Base-by-base conservation (phyloP, 345 rosid species). In the Reutealis trisperma region DNA sequence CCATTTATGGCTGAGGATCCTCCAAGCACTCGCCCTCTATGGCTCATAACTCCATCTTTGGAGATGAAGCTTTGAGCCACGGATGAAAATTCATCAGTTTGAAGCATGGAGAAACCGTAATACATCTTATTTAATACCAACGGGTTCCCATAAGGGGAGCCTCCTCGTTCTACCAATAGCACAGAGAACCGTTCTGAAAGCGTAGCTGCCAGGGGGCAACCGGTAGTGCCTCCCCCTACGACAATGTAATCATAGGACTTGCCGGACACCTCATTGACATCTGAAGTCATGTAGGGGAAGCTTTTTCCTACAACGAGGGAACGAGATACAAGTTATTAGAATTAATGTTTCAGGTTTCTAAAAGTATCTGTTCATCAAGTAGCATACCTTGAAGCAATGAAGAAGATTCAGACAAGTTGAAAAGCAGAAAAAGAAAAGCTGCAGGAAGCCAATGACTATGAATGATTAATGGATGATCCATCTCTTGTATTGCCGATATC, bases 1-100 rank as follows among this genome's bases (percentile, higher is more conserved):
- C 94, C 97, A 69, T 89, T 89, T 75, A 92, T 89, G 13, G 92
- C 88, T 0, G 90, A 85, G 0, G 92, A 90, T 73, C 98, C 95
- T 22, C 94, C 91, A 21, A 92, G 91, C 34, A 93, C 90, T 21
- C 91, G 78, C 30, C 94, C 91, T 84, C 92, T 88, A 63, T 30
- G 81, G 74, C 78, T 85, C 15, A 8, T 45, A 25, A 89, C 84
- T 32, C 94, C 94, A 32, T 93, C 94, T 72, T 42, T 37, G 32
- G 91, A 89, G 74, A 78, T 71, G 65, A 91, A 92, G 76, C 85
- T 84, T 71, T 92, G 92, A 6, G 94, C 94, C 58, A 85, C 82
- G 0, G 93, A 91, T 7, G 91, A 82, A 66, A 78, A 86, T 52
- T 91, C 88, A 73, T 92, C 90, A 0, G 94, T 83, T 37, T 88